Evolutionary conservation across 768 basidiomycete genomes (phyloP), one percentile per base, ranked within the genome.

Genomic region (Boletus fagicola): DNA sequence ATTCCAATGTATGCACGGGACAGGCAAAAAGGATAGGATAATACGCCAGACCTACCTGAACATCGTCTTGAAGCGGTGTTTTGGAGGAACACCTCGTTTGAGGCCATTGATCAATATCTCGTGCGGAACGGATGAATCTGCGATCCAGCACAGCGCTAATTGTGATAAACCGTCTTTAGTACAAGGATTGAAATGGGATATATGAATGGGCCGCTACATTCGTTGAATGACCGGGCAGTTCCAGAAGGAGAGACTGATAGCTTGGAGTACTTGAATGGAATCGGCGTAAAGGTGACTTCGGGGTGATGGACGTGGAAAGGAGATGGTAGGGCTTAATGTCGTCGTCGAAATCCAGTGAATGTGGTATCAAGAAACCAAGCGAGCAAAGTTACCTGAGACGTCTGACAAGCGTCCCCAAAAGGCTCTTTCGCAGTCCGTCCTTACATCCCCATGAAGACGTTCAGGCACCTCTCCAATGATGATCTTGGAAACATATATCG

Each of bases 91-190:
- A 2, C 92, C 92, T 45, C 92, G 84, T 64, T 82, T 86, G n/a
- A 86, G 74, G 3, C 92, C 92, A 59, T 90, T 90, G 61, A 90
- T 89, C 46, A 93, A 65, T 22, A 91, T 78, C 66, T 95, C 90
- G 30, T 73, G 68, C 6, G 74, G 58, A n/a, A 63, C 60, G 2
- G 64, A 53, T 0, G 78, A 75, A 48, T 83, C 83, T 15, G 84
- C 80, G 3, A 83, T 73, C 86, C 86, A 94, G 53, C 83, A 89
- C 11, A 93, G 69, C 0, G 89, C 91, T 92, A 66, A 43, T 30
- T 1, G 15, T 12, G 12, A 42, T 7, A 43, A 49, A 57, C 15
- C 22, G 22, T 40, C 38, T 55, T 20, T 35, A 63, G 49, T 49
- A 30, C 53, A 44, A 12, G 20, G 22, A 18, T 9, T 15, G 10